phyloP scores from a whole-genome alignment of 371 early-diverging fungal genomes.

The Syncephalastrum sp. region DNA sequence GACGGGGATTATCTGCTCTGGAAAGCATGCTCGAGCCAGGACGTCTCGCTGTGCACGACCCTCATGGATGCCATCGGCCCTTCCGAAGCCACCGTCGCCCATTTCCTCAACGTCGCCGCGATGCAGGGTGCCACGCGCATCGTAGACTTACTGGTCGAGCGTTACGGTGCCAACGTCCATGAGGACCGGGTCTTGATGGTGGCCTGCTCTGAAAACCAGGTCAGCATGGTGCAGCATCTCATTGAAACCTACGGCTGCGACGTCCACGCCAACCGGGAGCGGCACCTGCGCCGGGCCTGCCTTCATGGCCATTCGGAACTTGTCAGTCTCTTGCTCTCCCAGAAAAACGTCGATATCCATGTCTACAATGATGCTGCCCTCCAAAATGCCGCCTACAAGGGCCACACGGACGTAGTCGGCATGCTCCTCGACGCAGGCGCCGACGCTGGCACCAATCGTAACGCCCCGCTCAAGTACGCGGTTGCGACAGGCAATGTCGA shows the following conservation, averaged over 20 bases:
- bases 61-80: conserved; percentile 20
- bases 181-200: conserved; percentile 21
- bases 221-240: conserved; percentile 27
- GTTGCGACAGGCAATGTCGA: conserved; percentile 12
- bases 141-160: conserved; percentile 25
- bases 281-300: conserved; percentile 35
- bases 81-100: conserved; percentile 7
- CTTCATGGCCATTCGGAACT: conserved; percentile 59
- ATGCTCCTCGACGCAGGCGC: conserved; percentile 31
- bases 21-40: conserved; percentile 19
- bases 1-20: conserved; percentile 32
- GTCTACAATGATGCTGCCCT: conserved; percentile 35
- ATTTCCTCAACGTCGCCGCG: conserved; percentile 27
- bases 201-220: conserved; percentile 30
- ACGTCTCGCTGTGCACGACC: conserved; percentile 14
- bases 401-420: conserved; percentile 19
- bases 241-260: conserved; percentile 18
- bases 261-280: conserved; percentile 24
- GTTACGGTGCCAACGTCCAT: conserved; percentile 21
- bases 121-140: conserved; percentile 23
- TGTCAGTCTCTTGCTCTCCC: conserved; percentile 50
- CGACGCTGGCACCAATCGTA: conserved; percentile 22
- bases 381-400: conserved; percentile 32
- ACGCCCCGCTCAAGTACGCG: conserved; percentile 25
- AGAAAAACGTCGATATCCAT: conserved; percentile 50